Conservation (phyloP, 768 basidiomycete genomes). For the Lactarius akahatsu region DNA sequence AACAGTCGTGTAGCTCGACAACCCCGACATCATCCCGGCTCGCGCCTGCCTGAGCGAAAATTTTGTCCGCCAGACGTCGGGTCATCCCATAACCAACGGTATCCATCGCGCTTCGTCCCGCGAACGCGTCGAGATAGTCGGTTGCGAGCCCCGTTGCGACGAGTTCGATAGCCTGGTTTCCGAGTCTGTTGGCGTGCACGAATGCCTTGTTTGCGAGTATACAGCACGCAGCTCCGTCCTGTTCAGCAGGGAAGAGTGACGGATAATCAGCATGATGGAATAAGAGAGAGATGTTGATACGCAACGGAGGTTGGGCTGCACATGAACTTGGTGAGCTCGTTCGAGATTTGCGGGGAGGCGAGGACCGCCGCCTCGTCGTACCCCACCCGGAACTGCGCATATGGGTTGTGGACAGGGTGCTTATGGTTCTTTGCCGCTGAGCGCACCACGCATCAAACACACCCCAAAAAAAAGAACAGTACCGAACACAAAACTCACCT, state of each 20-base stretch:
- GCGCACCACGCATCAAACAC: neutral
- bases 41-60: constrained; percentile 66
- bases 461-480: constrained; percentile 29
- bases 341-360: constrained; percentile 64
- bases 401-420: constrained; percentile 80
- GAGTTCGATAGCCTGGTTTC: constrained; percentile 88
- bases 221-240: constrained; percentile 78
- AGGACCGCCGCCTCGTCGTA: constrained; percentile 74
- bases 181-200: constrained; percentile 65
- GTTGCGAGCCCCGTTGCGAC: constrained; percentile 65
- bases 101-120: constrained; percentile 71
- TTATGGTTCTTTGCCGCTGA: constrained; percentile 81
- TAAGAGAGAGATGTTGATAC: neutral
- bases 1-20: constrained; percentile 87
- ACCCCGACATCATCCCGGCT: constrained; percentile 51
- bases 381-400: constrained; percentile 80
- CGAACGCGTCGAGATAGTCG: constrained; percentile 63
- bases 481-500: constrained; percentile 42
- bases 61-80: constrained; percentile 56
- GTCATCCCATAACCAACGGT: constrained; percentile 81
- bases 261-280: neutral
- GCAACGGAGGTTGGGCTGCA: constrained; percentile 72
- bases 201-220: constrained; percentile 79
- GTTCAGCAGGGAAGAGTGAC: neutral
- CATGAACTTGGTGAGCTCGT: constrained; percentile 79